Base-by-base conservation (phyloP, 768 basidiomycete genomes). In the Mycena pura region DNA sequence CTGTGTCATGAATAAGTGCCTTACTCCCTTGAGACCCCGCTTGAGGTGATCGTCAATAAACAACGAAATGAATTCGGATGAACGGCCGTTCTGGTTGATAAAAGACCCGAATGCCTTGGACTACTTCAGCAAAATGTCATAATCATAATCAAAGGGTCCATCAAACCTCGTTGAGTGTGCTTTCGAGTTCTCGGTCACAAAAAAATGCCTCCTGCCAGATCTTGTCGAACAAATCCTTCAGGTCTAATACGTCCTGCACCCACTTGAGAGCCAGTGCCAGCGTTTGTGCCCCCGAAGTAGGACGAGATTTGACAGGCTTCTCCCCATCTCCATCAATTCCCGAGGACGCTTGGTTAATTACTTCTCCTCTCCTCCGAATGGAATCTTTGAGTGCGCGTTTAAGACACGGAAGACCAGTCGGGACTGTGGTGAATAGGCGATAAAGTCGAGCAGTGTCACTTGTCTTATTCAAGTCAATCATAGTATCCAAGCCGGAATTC, bases 1-100 rank as follows among this genome's bases (percentile, higher is more conserved):
- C 14, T 27, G 21, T 10, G 14, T 40, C 3, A 29, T 56, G 40
- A 17, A n/a, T 38, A 50, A 28, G 21, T 22, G 31, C 1, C 92
- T 68, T 73, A 96, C 96, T 56, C 95, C 94, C 78, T 94, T 97
- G 28, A 98, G 81, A 0, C 96, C 96, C 69, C 95, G 93, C 76
- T 90, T 95, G 22, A 99, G 82, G 72, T 99, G 90, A 60, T 99
- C 96, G 69, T 99, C 97, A 60, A 99, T 95, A 76, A 93, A 99
- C 49, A 99, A 77, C 4, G 97, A 99, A 39, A 99, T 93, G 72
- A 88, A 99, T 71, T 99, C 97, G 7, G 97, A 89, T 17, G 93
- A 87, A 67, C 92, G 91, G 34, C 86, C 84, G 68, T 97, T 94
- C 21, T 81, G 76, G 76, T 99, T 98, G 71, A 99, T 87, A 73